Conservation (phyloP, 202 grass and related monocot species). For the Panicum virgatum region DNA sequence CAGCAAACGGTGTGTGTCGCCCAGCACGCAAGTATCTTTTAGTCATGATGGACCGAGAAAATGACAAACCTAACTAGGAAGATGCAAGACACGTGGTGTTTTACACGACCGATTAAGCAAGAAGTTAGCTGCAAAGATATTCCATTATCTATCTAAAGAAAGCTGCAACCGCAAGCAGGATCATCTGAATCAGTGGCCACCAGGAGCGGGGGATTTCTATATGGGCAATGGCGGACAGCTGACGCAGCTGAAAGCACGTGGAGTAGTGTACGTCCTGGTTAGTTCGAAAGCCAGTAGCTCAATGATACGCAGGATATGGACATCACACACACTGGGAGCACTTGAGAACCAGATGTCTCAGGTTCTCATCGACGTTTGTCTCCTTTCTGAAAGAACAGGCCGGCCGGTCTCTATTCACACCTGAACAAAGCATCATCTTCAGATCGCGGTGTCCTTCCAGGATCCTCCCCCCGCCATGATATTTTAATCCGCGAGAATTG, state of each 20-base stretch:
- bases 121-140: slow-evolving; percentile 5
- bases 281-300: slow-evolving; percentile 11
- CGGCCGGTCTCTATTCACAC: slow-evolving; percentile 40
- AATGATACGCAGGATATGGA: neutral
- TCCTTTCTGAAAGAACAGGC: slow-evolving; percentile 29
- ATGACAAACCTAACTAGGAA: neutral
- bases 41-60: neutral
- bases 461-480: slow-evolving; percentile 24
- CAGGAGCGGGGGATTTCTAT: neutral
- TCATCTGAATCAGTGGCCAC: neutral
- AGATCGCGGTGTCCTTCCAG: slow-evolving; percentile 27
- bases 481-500: neutral
- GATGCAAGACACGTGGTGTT: slow-evolving; percentile 2
- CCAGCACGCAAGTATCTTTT: neutral
- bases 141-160: no score
- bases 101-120: neutral
- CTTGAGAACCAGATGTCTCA: neutral
- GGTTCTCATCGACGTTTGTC: neutral
- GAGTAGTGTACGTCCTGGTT: neutral
- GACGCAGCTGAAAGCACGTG: slow-evolving; percentile 12
- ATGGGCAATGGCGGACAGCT: slow-evolving; percentile 14
- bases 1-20: neutral
- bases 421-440: slow-evolving; percentile 12
- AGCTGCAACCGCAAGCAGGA: slow-evolving; percentile 4
- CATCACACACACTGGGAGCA: neutral